A percentile compares a stretch with the other conserved stretches of the same genome.
phyloP scores from a whole-genome alignment of 192 early-diverging fungal species.

The Linnemannia schmuckeri region DNA sequence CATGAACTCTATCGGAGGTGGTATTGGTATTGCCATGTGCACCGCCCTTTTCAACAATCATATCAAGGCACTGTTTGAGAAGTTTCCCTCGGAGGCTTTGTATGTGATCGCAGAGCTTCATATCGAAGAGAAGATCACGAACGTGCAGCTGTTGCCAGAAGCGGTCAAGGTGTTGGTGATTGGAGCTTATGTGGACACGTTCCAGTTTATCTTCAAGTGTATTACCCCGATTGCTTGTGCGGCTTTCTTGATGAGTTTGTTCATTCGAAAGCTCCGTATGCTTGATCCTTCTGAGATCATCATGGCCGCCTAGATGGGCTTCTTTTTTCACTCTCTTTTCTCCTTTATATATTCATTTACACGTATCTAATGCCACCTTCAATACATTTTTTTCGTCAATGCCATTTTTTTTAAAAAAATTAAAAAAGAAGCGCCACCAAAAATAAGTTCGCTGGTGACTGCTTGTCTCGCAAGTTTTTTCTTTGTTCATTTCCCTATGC shows the following conservation, averaged over 20 bases:
- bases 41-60: slow-evolving; percentile 76
- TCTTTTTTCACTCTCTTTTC: background rate
- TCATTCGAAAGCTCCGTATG: slow-evolving; percentile 56
- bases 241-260: slow-evolving; percentile 63
- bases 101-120: slow-evolving; percentile 15
- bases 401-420: background rate
- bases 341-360: background rate
- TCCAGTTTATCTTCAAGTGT: slow-evolving; percentile 68
- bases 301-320: slow-evolving; percentile 24
- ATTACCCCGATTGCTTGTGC: slow-evolving; percentile 65
- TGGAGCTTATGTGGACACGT: slow-evolving; percentile 64
- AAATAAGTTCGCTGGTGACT: background rate
- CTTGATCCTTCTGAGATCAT: slow-evolving; percentile 49
- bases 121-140: slow-evolving; percentile 34
- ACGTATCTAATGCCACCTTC: too few relatives aligned
- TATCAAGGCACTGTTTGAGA: slow-evolving; percentile 43
- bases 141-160: slow-evolving; percentile 42
- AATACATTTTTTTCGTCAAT: background rate
- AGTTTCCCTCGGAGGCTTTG: background rate
- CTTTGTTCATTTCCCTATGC: slow-evolving; percentile 13
- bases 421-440: background rate
- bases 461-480: slow-evolving; percentile 13
- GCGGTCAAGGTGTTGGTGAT: slow-evolving; percentile 58
- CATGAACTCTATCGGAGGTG: slow-evolving; percentile 61
- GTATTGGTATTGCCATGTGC: slow-evolving; percentile 75